Evolutionary conservation across 1,284 basidiomycete genomes (phyloP), one percentile per base, ranked within the genome.

Genomic region (Irpex rosettiformis): DNA sequence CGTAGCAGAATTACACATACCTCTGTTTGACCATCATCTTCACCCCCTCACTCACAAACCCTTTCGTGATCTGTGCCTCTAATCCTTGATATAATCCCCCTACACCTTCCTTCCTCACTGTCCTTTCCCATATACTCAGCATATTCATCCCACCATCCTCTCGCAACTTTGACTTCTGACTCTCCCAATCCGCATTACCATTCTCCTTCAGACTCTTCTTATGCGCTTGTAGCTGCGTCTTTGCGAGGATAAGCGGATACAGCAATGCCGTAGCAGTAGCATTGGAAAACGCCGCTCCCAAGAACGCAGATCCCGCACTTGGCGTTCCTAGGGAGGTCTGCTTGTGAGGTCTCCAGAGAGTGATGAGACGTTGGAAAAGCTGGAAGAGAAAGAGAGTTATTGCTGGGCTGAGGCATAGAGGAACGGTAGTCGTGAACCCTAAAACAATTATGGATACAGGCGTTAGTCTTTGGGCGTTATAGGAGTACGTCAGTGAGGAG

Each of bases 11-110:
- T 30, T 5, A 21, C 13, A 55, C 65, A 49, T 28, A 77, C 80
- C 81, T 72, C 63, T 82, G 79, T 68, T 84, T 84, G 18, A 83
- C 76, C 64, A 83, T 68, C 69, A 84, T 80, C 5, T 81, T 81
- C 3, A 84, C 75, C 0, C 82, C 82, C 65, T 84, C 81, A 60
- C 73, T 81, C 27, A 84, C 67, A 55, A 83, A 80, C 0, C 79
- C 81, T 66, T 84, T 84, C 55, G 81, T 28, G 10, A 83, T 73
- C 65, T 83, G 81, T 60, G 75, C 76, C n/a, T 77, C 71, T 10
- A 83, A 70, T 3, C 80, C 82, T 66, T 82, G 81, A 62, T 84
- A 84, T 25, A 83, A 63, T 1, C 79, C 79, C 24, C 62, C 57
- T 30, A 75, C 62, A 0, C 79, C 76, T 13, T 69, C 65, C 13